Conservation (phyloP, 805 yeast genomes). For the Myxozyma melibiosi region DNA sequence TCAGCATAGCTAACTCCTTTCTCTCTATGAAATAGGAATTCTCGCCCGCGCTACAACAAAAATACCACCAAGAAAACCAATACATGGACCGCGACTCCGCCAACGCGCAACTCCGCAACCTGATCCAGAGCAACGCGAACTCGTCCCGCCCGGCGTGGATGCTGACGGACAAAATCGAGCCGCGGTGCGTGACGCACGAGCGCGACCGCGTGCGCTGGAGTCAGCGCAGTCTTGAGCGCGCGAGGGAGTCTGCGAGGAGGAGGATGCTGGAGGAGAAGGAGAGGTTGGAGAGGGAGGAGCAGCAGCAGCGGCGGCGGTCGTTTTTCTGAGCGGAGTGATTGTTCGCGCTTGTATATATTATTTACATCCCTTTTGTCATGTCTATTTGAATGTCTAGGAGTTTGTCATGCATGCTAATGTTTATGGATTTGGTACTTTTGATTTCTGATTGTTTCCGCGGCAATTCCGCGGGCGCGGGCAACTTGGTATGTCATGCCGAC, state of each 20-base stretch:
- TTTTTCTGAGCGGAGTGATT: no score
- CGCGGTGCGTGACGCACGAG: conserved; percentile 22
- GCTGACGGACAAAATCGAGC: conserved; percentile 25
- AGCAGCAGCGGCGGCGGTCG: conserved; percentile 3
- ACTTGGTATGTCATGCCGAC: no score
- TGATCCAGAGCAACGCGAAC: conserved; percentile 26
- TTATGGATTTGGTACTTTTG: no score
- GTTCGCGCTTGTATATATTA: no score
- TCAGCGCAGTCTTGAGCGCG: conserved; percentile 11
- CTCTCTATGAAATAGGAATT: conserved; percentile 44
- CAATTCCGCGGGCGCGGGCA: no score
- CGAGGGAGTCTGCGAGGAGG: conserved; percentile 18
- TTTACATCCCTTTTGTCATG: no score
- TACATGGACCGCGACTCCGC: not conserved
- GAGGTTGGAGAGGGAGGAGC: conserved; percentile 12
- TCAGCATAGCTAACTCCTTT: no score
- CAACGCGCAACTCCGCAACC: conserved; percentile 14
- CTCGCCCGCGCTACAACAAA: conserved; percentile 81
- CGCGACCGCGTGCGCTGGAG: conserved; percentile 27
- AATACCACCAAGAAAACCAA: conserved; percentile 52
- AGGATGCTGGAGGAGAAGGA: conserved; percentile 22
- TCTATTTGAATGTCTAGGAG: no score
- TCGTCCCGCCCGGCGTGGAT: conserved; percentile 33
- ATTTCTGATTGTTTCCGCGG: no score
- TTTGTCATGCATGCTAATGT: no score